Evolutionary conservation across 148 eudicot genomes (phyloP).

Genomic region (Suaeda aralocaspica): DNA sequence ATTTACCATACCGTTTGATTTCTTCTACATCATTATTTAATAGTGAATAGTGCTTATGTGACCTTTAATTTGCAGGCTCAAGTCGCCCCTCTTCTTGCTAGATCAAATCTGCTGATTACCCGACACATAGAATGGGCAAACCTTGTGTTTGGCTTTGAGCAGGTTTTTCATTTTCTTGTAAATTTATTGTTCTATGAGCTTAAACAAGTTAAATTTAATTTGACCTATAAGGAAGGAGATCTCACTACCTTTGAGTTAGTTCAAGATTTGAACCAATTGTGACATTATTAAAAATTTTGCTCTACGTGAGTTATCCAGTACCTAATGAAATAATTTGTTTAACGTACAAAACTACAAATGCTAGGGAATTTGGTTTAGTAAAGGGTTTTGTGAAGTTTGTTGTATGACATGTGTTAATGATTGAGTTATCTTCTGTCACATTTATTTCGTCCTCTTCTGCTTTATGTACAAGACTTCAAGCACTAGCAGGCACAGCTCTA

Average conservation of each 20-base stretch:
- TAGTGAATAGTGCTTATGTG: background rate
- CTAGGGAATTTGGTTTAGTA: background rate
- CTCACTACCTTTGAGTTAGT: background rate
- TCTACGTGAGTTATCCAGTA: background rate
- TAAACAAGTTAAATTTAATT: background rate
- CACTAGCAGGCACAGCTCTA: background rate
- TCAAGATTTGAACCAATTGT: background rate
- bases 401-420: background rate
- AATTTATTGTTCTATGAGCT: background rate
- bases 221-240: background rate
- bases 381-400: background rate
- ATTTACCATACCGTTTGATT: background rate
- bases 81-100: conserved; percentile 88
- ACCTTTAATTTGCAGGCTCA: conserved; percentile 43
- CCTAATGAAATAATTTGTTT: background rate
- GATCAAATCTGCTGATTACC: conserved; percentile 89
- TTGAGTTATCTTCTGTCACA: background rate
- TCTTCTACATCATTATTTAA: no score
- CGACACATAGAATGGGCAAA: conserved; percentile 99
- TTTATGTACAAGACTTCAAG: background rate
- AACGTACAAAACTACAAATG: background rate
- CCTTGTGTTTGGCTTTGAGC: conserved; percentile 93
- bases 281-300: background rate
- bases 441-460: background rate
- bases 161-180: conserved; percentile 44